Percentiles rank a stretch among this genome's conserved stretches.
Evolutionary conservation across 2,329 filamentous ascomycete species (phyloP).

Genomic region (Geosmithia flava): DNA sequence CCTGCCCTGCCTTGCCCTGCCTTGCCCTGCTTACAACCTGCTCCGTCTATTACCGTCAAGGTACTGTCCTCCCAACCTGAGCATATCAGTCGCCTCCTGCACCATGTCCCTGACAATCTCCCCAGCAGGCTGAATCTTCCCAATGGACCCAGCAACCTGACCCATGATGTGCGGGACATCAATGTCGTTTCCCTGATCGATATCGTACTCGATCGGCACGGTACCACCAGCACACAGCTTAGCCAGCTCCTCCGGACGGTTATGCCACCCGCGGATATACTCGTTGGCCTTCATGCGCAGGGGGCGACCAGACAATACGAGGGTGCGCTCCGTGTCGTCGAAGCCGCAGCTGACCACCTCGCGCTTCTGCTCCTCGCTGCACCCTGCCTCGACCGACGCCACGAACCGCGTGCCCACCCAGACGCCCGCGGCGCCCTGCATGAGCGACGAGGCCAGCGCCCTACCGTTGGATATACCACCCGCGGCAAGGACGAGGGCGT

Average conservation of each 20-base stretch:
- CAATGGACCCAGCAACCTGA: slow-evolving; percentile 72
- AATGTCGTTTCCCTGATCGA: slow-evolving; percentile 70
- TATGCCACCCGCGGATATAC: slow-evolving; percentile 75
- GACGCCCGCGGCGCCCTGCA: slow-evolving; percentile 78
- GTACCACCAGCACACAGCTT: slow-evolving; percentile 64
- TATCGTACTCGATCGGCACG: slow-evolving; percentile 70
- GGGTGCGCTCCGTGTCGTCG: slow-evolving; percentile 68
- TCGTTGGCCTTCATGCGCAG: slow-evolving; percentile 71
- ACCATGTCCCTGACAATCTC: slow-evolving; percentile 92
- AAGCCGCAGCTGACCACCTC: slow-evolving; percentile 71
- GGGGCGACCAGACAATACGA: slow-evolving; percentile 73
- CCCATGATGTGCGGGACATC: slow-evolving; percentile 90
- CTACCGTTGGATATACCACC: slow-evolving; percentile 79
- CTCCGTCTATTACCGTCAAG: slow-evolving; percentile 27
- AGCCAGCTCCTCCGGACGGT: slow-evolving; percentile 59
- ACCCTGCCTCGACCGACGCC: slow-evolving; percentile 68
- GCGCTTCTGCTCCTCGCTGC: slow-evolving; percentile 71
- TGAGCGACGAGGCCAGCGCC: slow-evolving; percentile 66
- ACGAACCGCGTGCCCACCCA: slow-evolving; percentile 96
- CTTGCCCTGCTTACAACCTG: background rate
- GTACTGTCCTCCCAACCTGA: slow-evolving; percentile 51
- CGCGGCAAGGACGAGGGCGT: slow-evolving; percentile 75
- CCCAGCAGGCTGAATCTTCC: slow-evolving; percentile 65
- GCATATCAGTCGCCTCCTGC: slow-evolving; percentile 54
- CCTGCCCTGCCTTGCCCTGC: no score